Percentiles rank a stretch among this genome's conserved stretches.
phyloP scores from a whole-genome alignment of 2,329 filamentous ascomycete genomes.

The Thielaviopsis punctulata region DNA sequence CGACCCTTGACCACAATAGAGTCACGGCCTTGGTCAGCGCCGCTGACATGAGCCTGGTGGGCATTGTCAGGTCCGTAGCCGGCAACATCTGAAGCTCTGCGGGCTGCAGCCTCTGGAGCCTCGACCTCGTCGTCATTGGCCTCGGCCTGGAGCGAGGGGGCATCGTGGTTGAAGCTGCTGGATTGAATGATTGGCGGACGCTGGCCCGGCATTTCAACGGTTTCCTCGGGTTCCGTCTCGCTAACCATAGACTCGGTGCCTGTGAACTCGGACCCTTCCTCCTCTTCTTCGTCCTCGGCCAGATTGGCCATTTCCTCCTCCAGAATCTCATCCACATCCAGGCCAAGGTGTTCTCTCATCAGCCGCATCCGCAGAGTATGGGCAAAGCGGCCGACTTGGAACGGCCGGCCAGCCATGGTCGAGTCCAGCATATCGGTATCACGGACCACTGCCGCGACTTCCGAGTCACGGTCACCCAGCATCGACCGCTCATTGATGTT shows the following conservation, averaged over 20 bases:
- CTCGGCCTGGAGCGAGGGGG: constrained; percentile 25
- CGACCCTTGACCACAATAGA: constrained; percentile 48
- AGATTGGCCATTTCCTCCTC: constrained; percentile 60
- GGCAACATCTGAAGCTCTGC: constrained; percentile 27
- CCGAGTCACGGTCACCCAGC: constrained; percentile 81
- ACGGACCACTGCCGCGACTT: constrained; percentile 74
- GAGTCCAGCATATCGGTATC: constrained; percentile 89
- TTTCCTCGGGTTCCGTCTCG: not conserved
- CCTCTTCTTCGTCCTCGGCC: constrained; percentile 40
- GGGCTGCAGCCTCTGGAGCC: constrained; percentile 14
- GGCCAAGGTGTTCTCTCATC: constrained; percentile 92
- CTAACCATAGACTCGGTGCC: constrained; percentile 19
- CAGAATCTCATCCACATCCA: constrained; percentile 81
- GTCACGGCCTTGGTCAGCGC: constrained; percentile 48
- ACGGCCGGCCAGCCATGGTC: constrained; percentile 77
- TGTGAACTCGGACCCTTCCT: constrained; percentile 37
- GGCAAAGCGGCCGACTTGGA: constrained; percentile 79
- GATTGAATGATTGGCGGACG: not conserved
- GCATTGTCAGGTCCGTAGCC: constrained; percentile 65
- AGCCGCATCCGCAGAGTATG: constrained; percentile 82
- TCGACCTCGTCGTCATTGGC: constrained; percentile 26
- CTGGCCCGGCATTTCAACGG: not conserved
- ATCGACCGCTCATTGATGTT: constrained; percentile 98
- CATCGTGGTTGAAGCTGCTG: constrained; percentile 58
- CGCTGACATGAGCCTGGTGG: constrained; percentile 44